Conservation (phyloP, 2,329 filamentous ascomycete genomes). For the Ceratocystis variospora region DNA sequence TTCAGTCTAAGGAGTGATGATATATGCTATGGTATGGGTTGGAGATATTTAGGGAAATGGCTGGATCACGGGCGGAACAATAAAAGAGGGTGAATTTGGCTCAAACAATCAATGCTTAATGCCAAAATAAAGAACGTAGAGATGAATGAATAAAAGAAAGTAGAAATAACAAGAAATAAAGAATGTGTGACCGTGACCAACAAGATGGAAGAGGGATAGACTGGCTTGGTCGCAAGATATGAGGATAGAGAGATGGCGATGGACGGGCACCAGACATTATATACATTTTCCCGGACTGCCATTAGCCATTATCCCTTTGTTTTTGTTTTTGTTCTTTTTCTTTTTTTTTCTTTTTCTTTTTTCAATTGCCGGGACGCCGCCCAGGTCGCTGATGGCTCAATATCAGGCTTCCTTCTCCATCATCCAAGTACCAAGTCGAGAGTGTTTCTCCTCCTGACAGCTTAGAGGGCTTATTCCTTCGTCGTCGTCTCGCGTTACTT, state of each 20-base stretch:
- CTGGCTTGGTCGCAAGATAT: neutral
- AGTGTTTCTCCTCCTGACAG: neutral
- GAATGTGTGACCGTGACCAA: neutral
- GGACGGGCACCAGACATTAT: neutral
- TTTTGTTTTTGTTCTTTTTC: too few species aligned
- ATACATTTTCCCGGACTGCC: neutral
- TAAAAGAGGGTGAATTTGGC: neutral
- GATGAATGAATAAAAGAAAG: neutral
- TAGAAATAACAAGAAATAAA: neutral
- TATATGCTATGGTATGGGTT: neutral
- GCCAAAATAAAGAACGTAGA: neutral
- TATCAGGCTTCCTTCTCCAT: neutral
- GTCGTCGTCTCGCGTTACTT: neutral
- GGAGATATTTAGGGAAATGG: neutral
- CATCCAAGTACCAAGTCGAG: neutral
- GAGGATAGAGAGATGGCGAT: too few species aligned
- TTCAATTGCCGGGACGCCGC: too few species aligned
- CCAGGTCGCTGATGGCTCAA: neutral
- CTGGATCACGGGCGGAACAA: neutral
- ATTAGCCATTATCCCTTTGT: too few species aligned
- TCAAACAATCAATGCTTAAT: neutral
- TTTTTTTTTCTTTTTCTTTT: too few species aligned
- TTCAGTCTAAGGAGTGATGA: neutral
- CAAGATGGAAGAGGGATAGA: neutral
- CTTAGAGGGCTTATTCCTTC: neutral